Evolutionary conservation across 768 basidiomycete species (phyloP).

Genomic region (Strobilomyces confusus): DNA sequence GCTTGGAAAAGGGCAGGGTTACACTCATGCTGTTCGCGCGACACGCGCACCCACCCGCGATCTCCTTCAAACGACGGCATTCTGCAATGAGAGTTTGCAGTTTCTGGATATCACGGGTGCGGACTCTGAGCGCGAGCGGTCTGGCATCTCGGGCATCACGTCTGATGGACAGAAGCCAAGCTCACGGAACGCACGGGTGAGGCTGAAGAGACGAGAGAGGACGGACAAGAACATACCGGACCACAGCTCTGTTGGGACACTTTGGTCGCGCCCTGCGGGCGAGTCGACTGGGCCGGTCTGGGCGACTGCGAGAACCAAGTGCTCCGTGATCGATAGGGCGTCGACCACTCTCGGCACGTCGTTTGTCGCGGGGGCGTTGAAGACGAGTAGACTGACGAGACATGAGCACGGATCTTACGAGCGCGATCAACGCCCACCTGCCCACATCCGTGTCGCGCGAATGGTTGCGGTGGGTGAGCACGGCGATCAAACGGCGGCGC

Average conservation of each 20-base stretch:
- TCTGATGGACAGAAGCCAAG: slow-evolving; percentile 51
- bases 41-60: slow-evolving; percentile 46
- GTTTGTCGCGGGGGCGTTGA: background rate
- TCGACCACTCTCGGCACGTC: slow-evolving; percentile 6
- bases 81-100: slow-evolving; percentile 48
- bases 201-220: background rate
- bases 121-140: slow-evolving; percentile 43
- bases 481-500: slow-evolving; percentile 32
- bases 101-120: slow-evolving; percentile 39
- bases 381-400: slow-evolving; percentile 18
- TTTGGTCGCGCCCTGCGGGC: slow-evolving; percentile 22
- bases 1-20: slow-evolving; percentile 8
- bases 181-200: slow-evolving; percentile 30
- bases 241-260: slow-evolving; percentile 32
- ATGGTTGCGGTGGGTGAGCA: slow-evolving; percentile 46
- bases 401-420: slow-evolving; percentile 2
- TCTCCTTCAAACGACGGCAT: slow-evolving; percentile 53
- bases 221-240: slow-evolving; percentile 33
- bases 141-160: slow-evolving; percentile 36
- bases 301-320: slow-evolving; percentile 53
- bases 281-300: slow-evolving; percentile 46
- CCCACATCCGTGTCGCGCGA: slow-evolving; percentile 48
- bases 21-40: background rate
- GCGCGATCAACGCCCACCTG: slow-evolving; percentile 36
- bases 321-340: slow-evolving; percentile 48